Percentiles rank a stretch among this genome's conserved stretches.
phyloP scores from a whole-genome alignment of 345 rosid species.

The Microthlaspi erraticum region DNA sequence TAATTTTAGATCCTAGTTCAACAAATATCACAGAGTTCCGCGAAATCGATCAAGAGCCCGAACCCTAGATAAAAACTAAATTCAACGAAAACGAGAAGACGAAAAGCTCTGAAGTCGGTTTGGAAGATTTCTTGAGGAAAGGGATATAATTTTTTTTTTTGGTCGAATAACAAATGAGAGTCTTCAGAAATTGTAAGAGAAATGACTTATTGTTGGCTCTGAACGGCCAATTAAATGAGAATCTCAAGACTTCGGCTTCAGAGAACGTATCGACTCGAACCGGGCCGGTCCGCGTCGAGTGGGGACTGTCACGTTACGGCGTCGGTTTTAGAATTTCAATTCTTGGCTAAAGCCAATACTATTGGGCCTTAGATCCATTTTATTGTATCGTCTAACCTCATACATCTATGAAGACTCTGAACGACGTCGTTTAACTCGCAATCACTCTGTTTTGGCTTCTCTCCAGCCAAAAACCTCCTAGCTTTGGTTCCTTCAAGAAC shows the following conservation, averaged over 20 bases:
- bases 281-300: slow-evolving; percentile 7
- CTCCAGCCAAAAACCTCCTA: slow-evolving; percentile 61
- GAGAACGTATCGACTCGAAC: slow-evolving; percentile 12
- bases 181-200: slow-evolving; percentile 13
- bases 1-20: slow-evolving; percentile 10
- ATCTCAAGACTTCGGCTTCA: slow-evolving; percentile 23
- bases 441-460: slow-evolving; percentile 43
- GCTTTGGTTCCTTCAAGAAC: slow-evolving; percentile 47
- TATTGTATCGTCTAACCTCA: slow-evolving; percentile 25
- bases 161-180: slow-evolving; percentile 36
- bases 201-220: slow-evolving; percentile 13
- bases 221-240: slow-evolving; percentile 33
- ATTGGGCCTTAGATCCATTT: slow-evolving; percentile 1
- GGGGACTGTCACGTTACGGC: neutral
- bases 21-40: neutral
- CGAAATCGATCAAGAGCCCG: slow-evolving; percentile 31
- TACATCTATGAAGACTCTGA: slow-evolving; percentile 48
- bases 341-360: neutral
- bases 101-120: slow-evolving; percentile 24
- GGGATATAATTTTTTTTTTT: slow-evolving; percentile 14
- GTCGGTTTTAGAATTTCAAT: neutral
- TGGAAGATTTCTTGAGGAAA: slow-evolving; percentile 39
- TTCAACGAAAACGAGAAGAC: slow-evolving; percentile 15
- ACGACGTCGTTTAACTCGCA: slow-evolving; percentile 40
- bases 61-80: slow-evolving; percentile 26